These are phyloP conservation scores for Calonectria hongkongensis DNA, from an alignment of 2,329 filamentous ascomycete genomes.

Conservation along the genomic window DNA sequence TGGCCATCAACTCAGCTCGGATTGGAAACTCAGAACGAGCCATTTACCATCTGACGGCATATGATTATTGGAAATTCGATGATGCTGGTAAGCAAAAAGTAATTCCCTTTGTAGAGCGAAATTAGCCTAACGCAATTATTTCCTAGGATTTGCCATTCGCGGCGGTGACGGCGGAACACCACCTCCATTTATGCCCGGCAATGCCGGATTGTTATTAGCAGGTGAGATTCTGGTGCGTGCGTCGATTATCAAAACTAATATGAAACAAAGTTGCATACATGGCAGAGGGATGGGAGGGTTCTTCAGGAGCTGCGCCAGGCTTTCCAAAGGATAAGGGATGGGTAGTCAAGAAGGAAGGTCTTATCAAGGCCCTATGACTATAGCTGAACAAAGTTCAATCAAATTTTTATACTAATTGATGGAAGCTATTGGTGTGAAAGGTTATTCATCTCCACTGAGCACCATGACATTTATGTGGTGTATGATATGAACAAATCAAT, in stretches of 20 bases:
- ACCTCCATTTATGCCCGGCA: slow-evolving; percentile 62
- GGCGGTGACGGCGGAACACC: slow-evolving; percentile 55
- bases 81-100: slow-evolving; percentile 57
- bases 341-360: slow-evolving; percentile 52
- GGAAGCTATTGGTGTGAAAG: too few relatives aligned
- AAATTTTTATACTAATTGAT: too few relatives aligned
- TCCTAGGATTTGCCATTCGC: slow-evolving; percentile 54
- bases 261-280: slow-evolving; percentile 59
- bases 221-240: slow-evolving; percentile 12
- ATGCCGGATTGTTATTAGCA: slow-evolving; percentile 61
- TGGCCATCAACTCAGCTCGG: slow-evolving; percentile 67
- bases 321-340: slow-evolving; percentile 61
- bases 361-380: not conserved
- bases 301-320: slow-evolving; percentile 56
- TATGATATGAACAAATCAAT: too few relatives aligned
- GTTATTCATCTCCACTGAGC: too few relatives aligned
- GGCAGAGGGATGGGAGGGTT: slow-evolving; percentile 54
- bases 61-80: slow-evolving; percentile 64
- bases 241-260: not conserved
- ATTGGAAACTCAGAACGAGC: slow-evolving; percentile 65
- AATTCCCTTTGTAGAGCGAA: rapidly evolving
- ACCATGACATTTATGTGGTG: too few relatives aligned
- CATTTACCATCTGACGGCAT: slow-evolving; percentile 63
- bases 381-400: not conserved
- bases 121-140: not conserved